Conservation (phyloP, 2,329 filamentous ascomycete genomes). For the Trichophyton schoenleinii region DNA sequence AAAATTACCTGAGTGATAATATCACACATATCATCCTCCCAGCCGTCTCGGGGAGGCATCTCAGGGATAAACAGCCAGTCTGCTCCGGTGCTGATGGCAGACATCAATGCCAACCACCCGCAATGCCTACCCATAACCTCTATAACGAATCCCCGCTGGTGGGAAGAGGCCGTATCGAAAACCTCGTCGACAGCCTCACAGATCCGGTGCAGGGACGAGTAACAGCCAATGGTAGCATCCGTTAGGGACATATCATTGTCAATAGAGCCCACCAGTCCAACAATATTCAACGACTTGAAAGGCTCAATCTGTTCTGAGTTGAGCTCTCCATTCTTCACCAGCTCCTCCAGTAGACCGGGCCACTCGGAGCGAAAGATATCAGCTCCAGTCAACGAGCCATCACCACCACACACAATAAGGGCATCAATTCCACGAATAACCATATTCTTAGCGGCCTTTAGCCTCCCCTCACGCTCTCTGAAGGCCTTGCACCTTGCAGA, state of each 20-base stretch:
- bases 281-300: constrained; percentile 84
- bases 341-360: constrained; percentile 74
- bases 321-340: constrained; percentile 62
- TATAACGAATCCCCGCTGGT: constrained; percentile 92
- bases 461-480: constrained; percentile 71
- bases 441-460: constrained; percentile 87
- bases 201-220: constrained; percentile 82
- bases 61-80: constrained; percentile 97
- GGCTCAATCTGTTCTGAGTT: constrained; percentile 57
- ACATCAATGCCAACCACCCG: constrained; percentile 93
- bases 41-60: constrained; percentile 74
- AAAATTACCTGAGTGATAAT: constrained; percentile 56
- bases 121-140: constrained; percentile 98
- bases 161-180: constrained; percentile 86
- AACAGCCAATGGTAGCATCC: constrained; percentile 93
- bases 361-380: constrained; percentile 89
- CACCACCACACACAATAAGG: constrained; percentile 90
- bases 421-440: constrained; percentile 86
- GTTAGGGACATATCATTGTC: constrained; percentile 97
- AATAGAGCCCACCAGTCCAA: constrained; percentile 90
- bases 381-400: constrained; percentile 89
- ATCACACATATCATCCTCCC: constrained; percentile 75
- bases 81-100: constrained; percentile 84
- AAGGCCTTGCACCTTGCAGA: constrained; percentile 89
- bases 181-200: constrained; percentile 92